These are phyloP conservation scores for Talaromyces ruber DNA, from an alignment of 495 filamentous ascomycete genomes.

Conservation along the genomic window DNA sequence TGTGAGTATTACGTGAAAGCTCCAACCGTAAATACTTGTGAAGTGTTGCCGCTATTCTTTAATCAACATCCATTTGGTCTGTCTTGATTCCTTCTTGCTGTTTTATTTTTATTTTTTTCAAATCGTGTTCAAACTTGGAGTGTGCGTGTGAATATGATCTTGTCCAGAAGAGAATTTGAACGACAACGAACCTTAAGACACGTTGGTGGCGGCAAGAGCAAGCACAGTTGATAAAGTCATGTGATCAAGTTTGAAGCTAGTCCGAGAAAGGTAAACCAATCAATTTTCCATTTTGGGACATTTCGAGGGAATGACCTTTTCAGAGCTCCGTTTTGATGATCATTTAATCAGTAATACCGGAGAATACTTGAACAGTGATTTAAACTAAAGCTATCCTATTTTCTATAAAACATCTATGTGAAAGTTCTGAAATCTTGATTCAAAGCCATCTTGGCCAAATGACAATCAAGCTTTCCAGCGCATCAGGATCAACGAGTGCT, in stretches of 20 bases:
- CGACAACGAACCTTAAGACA: background rate
- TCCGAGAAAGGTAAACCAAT: background rate
- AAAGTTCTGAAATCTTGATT: background rate
- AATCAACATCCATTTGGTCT: slow-evolving; percentile 3
- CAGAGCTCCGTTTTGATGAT: background rate
- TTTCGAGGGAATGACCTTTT: background rate
- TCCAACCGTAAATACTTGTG: slow-evolving; percentile 4
- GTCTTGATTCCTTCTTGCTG: background rate
- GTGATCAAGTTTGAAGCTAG: background rate
- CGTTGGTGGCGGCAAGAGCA: background rate
- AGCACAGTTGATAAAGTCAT: background rate
- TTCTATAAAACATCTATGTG: background rate
- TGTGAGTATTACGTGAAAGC: slow-evolving; percentile 55
- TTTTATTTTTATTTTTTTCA: background rate
- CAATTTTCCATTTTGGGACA: background rate
- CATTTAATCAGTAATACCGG: background rate
- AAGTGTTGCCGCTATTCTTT: background rate
- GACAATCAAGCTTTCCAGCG: slow-evolving; percentile 45
- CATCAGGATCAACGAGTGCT: slow-evolving; percentile 57
- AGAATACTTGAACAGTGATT: background rate
- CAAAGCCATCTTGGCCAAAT: background rate
- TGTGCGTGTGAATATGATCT: background rate
- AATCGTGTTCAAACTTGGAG: background rate
- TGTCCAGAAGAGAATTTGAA: background rate
- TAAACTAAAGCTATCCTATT: background rate